Base-by-base conservation (phyloP, 2,329 filamentous ascomycete genomes). In the Epichloe elymi region DNA sequence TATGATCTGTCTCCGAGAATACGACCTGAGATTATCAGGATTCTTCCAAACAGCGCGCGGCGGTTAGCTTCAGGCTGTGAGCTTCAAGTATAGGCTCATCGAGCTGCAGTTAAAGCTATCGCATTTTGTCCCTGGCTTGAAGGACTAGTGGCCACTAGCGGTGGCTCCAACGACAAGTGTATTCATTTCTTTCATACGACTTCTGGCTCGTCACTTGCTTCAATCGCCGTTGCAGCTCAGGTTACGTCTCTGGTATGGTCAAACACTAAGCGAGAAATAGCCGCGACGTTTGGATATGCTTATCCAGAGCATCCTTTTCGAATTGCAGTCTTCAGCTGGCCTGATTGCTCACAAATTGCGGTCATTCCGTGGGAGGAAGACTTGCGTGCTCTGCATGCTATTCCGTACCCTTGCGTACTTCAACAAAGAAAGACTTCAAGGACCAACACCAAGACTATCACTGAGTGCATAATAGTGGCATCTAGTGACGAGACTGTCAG, bases 111-210 rank as follows among this genome's bases (percentile, higher is more conserved):
- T 57, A 98, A 98, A 67, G 93, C 93, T 35, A 93, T 97, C 58
- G 89, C 93, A 2, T 97, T 97, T 67, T 95, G 91, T 56, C 91
- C 93, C 0, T 98, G 90, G 91, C 86, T 91, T 51, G 80, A 86
- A 23, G 86, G 85, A 3, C 75, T 98, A 4, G 69, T 98, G 39
- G 93, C 93, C 14, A 94, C 91, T 1, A 89, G 93, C 3, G 91
- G 93, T 39, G 93, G 93, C 23, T 91, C 87, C 44, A 95, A 94
- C 61, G 91, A 98, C 69, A 88, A 88, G 59, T 88, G 88, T 65
- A 95, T 98, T 52, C 90, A 95, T 68, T 98, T 98, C 71, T 96
- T 86, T 67, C 90, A 97, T 66, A 86, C 88, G 1, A 76, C 77
- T 19, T 90, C 89, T 0, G 93, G 91, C 4, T 81, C 88, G 2